These are phyloP conservation scores for Scleroderma bovista DNA, from an alignment of 768 basidiomycete species.

Conservation along the genomic window DNA sequence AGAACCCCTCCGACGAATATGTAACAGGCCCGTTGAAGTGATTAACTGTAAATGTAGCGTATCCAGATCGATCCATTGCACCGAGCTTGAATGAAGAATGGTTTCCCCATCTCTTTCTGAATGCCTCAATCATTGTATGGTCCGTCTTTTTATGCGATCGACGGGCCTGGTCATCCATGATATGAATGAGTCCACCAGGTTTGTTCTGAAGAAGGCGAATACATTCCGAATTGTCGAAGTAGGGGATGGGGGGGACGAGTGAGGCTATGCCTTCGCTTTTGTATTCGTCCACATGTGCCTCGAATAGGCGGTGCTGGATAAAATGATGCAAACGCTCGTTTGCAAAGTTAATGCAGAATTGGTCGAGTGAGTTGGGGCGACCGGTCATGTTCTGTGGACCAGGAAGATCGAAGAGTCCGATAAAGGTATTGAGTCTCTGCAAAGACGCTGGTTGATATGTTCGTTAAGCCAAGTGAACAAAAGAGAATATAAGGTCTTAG, in stretches of 20 bases:
- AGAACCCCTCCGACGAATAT: too few relatives aligned
- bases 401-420: slow-evolving; percentile 91
- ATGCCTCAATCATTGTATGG: slow-evolving; percentile 89
- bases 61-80: too few relatives aligned
- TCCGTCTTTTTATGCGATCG: slow-evolving; percentile 87
- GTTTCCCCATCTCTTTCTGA: slow-evolving; percentile 90
- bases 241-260: slow-evolving; percentile 63
- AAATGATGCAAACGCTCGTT: slow-evolving; percentile 88
- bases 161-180: slow-evolving; percentile 95
- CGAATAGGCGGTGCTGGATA: slow-evolving; percentile 74
- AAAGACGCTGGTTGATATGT: slow-evolving; percentile 91
- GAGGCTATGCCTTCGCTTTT: slow-evolving; percentile 71
- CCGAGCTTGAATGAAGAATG: too few relatives aligned
- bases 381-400: slow-evolving; percentile 88
- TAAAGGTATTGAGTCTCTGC: slow-evolving; percentile 89
- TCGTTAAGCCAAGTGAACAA: slow-evolving; percentile 97
- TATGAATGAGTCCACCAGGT: slow-evolving; percentile 92
- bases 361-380: slow-evolving; percentile 88
- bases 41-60: too few relatives aligned
- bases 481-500: slow-evolving; percentile 88
- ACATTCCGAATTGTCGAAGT: too few relatives aligned
- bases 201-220: too few relatives aligned
- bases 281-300: slow-evolving; percentile 79
- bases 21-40: too few relatives aligned
- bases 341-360: slow-evolving; percentile 95